Percentiles rank a stretch among this genome's conserved stretches.
Conservation (phyloP, 169 alveolate species). For the Blepharisma undulans region DNA sequence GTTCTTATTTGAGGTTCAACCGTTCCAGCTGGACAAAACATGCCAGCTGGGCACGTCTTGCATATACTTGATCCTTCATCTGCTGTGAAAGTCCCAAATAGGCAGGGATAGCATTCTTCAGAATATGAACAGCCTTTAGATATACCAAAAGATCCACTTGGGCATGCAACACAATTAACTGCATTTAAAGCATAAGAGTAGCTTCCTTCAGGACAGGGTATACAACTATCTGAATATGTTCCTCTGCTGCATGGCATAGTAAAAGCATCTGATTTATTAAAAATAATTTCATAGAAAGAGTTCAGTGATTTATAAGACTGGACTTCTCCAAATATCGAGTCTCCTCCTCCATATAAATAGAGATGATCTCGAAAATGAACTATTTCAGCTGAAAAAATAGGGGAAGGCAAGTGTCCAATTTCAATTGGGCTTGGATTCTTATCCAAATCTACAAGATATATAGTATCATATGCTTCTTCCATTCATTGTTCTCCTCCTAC, state of each 20-base stretch:
- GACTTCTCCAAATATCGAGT: not conserved
- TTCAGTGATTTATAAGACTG: not conserved
- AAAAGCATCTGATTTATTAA: not conserved
- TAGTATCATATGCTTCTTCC: not conserved
- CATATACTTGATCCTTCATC: not conserved
- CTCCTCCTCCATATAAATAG: conserved; percentile 12
- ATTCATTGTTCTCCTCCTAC: not conserved
- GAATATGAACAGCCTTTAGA: not conserved
- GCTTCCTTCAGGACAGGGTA: conserved; percentile 2
- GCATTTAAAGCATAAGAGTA: not conserved
- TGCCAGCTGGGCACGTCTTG: not conserved
- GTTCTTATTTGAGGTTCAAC: not conserved
- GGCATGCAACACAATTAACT: not conserved
- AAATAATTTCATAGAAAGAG: not conserved
- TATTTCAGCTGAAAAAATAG: not conserved
- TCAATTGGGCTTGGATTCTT: not conserved
- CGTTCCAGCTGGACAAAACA: conserved; percentile 13
- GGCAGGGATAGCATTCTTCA: not conserved
- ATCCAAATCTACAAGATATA: not conserved
- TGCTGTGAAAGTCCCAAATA: not conserved
- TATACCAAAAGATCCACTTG: not conserved
- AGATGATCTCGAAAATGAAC: not conserved
- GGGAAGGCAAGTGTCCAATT: not conserved
- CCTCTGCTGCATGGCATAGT: not conserved
- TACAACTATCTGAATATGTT: not conserved